These are phyloP conservation scores for Galeopsis tetrahit DNA, from an alignment of 257 asterid genomes.

Conservation along the genomic window DNA sequence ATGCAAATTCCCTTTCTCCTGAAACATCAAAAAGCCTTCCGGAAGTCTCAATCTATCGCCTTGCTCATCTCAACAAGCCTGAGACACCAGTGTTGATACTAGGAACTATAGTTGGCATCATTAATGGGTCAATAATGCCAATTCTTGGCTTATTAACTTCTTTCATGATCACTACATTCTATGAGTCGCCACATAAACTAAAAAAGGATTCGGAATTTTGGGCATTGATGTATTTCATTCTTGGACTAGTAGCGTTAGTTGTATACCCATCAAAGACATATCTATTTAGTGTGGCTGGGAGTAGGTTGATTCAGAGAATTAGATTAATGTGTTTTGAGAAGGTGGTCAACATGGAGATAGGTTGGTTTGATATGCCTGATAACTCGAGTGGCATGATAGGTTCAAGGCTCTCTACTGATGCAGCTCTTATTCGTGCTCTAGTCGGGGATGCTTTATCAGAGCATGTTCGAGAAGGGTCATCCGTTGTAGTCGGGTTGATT, in stretches of 20 bases:
- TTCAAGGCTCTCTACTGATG: slow-evolving; percentile 58
- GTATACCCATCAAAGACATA: slow-evolving; percentile 34
- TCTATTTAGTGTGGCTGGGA: slow-evolving; percentile 50
- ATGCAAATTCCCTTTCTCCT: neutral
- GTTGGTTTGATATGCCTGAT: slow-evolving; percentile 55
- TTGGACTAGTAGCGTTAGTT: slow-evolving; percentile 38
- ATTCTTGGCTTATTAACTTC: slow-evolving; percentile 42
- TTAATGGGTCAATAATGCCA: slow-evolving; percentile 49
- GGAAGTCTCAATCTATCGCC: slow-evolving; percentile 42
- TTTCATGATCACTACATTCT: slow-evolving; percentile 39
- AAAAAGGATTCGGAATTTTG: slow-evolving; percentile 46
- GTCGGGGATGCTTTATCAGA: slow-evolving; percentile 52
- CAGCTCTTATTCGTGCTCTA: slow-evolving; percentile 45
- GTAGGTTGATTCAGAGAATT: slow-evolving; percentile 47
- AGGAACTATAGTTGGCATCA: slow-evolving; percentile 42
- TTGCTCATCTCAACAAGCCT: slow-evolving; percentile 52
- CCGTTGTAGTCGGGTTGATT: slow-evolving; percentile 41
- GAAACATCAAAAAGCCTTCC: slow-evolving; percentile 34
- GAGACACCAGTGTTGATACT: slow-evolving; percentile 44
- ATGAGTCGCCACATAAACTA: slow-evolving; percentile 44
- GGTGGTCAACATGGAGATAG: slow-evolving; percentile 54
- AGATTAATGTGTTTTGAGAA: slow-evolving; percentile 53
- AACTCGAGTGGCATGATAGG: slow-evolving; percentile 52
- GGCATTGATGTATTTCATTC: slow-evolving; percentile 46
- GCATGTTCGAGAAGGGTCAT: slow-evolving; percentile 37